phyloP scores from a whole-genome alignment of 192 early-diverging fungal genomes.

The Rhizophagus sp. region DNA sequence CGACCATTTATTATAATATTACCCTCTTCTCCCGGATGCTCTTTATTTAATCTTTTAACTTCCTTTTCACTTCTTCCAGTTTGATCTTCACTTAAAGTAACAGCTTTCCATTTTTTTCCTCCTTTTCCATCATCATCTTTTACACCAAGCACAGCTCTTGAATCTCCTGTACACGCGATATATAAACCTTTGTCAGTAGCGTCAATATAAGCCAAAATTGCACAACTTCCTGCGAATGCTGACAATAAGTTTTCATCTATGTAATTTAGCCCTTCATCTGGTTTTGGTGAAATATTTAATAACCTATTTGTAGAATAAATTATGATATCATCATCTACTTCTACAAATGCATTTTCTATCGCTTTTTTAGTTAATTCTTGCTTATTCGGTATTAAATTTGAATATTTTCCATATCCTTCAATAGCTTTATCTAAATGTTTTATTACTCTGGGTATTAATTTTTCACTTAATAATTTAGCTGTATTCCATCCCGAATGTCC shows the following conservation, averaged over 20 bases:
- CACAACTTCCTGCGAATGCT: slow-evolving; percentile 54
- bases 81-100: slow-evolving; percentile 65
- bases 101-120: slow-evolving; percentile 44
- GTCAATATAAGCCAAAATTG: slow-evolving; percentile 55
- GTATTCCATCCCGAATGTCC: slow-evolving; percentile 56
- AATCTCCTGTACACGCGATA: slow-evolving; percentile 57
- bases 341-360: slow-evolving; percentile 47
- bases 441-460: slow-evolving; percentile 49
- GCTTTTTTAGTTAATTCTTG: slow-evolving; percentile 36
- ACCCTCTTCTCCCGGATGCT: slow-evolving; percentile 73
- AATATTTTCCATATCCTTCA: slow-evolving; percentile 35
- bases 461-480: slow-evolving; percentile 44
- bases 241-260: slow-evolving; percentile 38
- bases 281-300: slow-evolving; percentile 39
- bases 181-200: slow-evolving; percentile 47
- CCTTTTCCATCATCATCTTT: slow-evolving; percentile 28
- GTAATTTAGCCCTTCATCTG: slow-evolving; percentile 8
- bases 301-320: slow-evolving; percentile 42
- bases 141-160: slow-evolving; percentile 51
- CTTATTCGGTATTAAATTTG: not conserved
- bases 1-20: slow-evolving; percentile 58
- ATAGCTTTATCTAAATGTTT: slow-evolving; percentile 40
- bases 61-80: slow-evolving; percentile 57
- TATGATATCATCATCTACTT: slow-evolving; percentile 52
- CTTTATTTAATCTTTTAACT: slow-evolving; percentile 53